Evolutionary conservation across 345 rosid genomes (phyloP).

Genomic region (Durio zibethinus): DNA sequence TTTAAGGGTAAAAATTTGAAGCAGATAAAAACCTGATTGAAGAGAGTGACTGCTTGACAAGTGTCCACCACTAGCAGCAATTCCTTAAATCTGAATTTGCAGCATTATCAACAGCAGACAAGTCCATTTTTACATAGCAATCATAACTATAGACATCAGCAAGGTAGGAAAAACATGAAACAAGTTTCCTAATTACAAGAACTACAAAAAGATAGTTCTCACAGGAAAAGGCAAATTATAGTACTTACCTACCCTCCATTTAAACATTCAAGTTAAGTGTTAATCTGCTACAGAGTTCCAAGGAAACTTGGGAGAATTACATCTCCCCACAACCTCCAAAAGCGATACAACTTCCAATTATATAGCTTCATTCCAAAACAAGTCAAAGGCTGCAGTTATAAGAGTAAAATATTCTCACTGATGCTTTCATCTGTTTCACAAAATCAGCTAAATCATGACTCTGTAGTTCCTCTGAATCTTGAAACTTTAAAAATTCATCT

Average conservation of each 20-base stretch:
- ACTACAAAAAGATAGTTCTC: neutral
- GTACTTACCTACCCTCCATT: neutral
- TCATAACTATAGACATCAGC: neutral
- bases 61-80: constrained; percentile 97
- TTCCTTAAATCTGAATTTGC: constrained; percentile 79
- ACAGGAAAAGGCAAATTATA: neutral
- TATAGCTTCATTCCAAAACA: neutral
- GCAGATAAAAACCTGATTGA: constrained; percentile 64
- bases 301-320: neutral
- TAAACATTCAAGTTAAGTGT: neutral
- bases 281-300: neutral
- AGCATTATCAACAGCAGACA: constrained; percentile 20
- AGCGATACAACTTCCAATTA: neutral
- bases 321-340: neutral
- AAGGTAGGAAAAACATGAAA: neutral
- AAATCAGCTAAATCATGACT: constrained; percentile 99
- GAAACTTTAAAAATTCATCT: constrained; percentile 92
- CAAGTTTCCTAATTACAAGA: neutral
- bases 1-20: neutral
- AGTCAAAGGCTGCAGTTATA: constrained; percentile 14
- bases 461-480: constrained; percentile 96
- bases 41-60: constrained; percentile 98
- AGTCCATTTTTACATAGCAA: constrained; percentile 1
- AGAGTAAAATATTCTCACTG: constrained; percentile 42
- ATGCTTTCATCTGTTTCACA: constrained; percentile 95